Base-by-base conservation (phyloP, 106 monocot species). In the Dendrobium huoshanense region DNA sequence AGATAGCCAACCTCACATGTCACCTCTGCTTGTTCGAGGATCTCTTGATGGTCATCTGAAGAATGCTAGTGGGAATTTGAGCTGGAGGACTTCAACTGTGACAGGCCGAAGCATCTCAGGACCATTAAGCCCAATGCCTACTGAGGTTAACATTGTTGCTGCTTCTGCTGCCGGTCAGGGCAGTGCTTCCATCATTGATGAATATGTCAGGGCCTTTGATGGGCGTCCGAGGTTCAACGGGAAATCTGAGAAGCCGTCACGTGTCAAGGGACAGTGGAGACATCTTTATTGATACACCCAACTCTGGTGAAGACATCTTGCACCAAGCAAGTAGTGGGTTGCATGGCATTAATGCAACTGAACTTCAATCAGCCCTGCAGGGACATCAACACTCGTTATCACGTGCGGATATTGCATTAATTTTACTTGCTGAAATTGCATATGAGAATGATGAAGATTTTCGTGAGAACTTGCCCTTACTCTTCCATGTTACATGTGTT, bases 361-460 rank as follows among this genome's bases (percentile, higher is more conserved):
- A 95, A 68, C 93, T 95, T 31, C 91, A 90, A 41, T 93, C 95
- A 20, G 99, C 99, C 3, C 85, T 93, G 80, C 95, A 90, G 81
- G 99, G 91, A 15, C 95, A 99, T 27, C 89, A 95, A 42, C 95
- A 95, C 81, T 76, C 85, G 20, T 88, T 99, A 20, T 99, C 99
- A 15, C 86, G 93, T 77, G 99, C 99, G 9, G 99, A 99, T 75
- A 93, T 99, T 76, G 92, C 99, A 33, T 82, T 99, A 78, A 95
- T 95, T 74, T 80, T 99, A 51, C 95, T 99, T 72, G 92, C 99
- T 22, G 99, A 99, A 86, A 95, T 99, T 81, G 99, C 99, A 7
- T 99, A 99, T 58, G 99, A 99, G 79, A 99, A 99, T 83, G 99
- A 99, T 85, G 99, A 99, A 64, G 99, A 99, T 85, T 99, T 99